Base-by-base conservation (phyloP, 2,329 filamentous ascomycete species). In the Lachnellula hyalina region DNA sequence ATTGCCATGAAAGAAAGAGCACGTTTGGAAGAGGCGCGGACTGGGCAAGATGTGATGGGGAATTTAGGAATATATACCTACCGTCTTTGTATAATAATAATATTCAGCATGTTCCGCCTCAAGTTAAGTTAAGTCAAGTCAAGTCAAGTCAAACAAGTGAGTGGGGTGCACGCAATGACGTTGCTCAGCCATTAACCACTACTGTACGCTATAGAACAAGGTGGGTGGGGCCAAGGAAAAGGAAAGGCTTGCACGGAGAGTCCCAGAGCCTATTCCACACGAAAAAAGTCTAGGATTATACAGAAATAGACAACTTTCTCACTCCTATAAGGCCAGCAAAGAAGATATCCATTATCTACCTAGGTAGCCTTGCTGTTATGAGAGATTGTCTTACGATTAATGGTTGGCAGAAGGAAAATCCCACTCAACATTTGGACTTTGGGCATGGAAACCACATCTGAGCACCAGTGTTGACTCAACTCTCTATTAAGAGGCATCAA, bases 111-210 rank as follows among this genome's bases (percentile, higher is more conserved):
- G 25, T 25, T 25, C 25, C 25, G 25, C 25, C 25, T 25, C 25
- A n/a, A n/a, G n/a, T n/a, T n/a, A n/a, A n/a, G n/a, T n/a, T n/a
- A n/a, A n/a, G n/a, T n/a, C 3, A 23, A 23, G 23, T 23, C 23
- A 23, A 23, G n/a, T n/a, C 14, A 17, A 40, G 36, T 5, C 36
- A 15, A 17, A 8, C 14, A 15, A 40, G 36, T 11, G 14, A 40
- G 36, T 11, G 14, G 17, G 17, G 36, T 23, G n/a, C 9, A 48
- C 14, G 15, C 6, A 15, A 56, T 56, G 54, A 56, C 54, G 54
- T 56, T 53, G 41, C 40, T n/a, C 28, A 2, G 28, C 28, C 2
- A 28, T 28, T 28, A 8, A 28, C 1, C 28, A 9, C 21, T 28
- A 28, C 28, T n/a, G n/a, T n/a, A 1, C 28, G 25, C 7, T 21